Base-by-base conservation (phyloP, 108 stramenopile species). In the Schizochytrium sp. region DNA sequence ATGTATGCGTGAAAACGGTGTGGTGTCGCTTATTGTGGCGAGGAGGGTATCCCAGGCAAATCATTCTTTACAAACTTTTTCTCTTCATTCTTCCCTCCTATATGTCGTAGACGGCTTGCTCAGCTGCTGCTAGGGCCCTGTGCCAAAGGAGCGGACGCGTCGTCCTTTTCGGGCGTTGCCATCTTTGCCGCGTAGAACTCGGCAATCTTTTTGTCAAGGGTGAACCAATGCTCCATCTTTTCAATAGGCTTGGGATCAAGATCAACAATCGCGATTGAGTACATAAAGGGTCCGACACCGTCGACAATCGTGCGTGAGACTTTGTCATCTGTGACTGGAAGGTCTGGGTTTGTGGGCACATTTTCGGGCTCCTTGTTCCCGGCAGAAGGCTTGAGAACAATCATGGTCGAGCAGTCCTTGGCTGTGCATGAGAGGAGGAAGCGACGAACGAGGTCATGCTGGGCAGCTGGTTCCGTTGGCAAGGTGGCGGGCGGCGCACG, bases 371-470 rank as follows among this genome's bases (percentile, higher is more conserved):
- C 34, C 8, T 12, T 69, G 8, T 41, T 69, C 10, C 34, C 25
- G 16, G 45, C 76, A 12, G 76, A 53, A 12, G 76, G 76, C 23
- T 83, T 83, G 45, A 83, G 48, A 3, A 83, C 76, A 34, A 83
- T 47, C 76, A 83, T 83, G 6, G 76, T 83, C 6, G 76, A 83
- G 48, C 76, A 83, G 76, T 83, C 76, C 51, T 83, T 83, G n/a
- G 76, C 76, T 12, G 76, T 83, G 28, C 76, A 83, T 6, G 76
- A 83, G 76, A 83, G 76, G 43, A 83, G 51, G 28, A 83, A 83
- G 12, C 76, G 76, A 12, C 76, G 45, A 8, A 83, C 76, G n/a
- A 53, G 19, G 25, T 83, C 76, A 23, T 83, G 76, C 51, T 83
- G 48, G 48, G n/a, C 76, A 14, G 19, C 76, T 16, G 45, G 76